These are phyloP conservation scores for Adiantum capillusveneris DNA, from an alignment of 75 land plant genomes.

Conservation along the genomic window DNA sequence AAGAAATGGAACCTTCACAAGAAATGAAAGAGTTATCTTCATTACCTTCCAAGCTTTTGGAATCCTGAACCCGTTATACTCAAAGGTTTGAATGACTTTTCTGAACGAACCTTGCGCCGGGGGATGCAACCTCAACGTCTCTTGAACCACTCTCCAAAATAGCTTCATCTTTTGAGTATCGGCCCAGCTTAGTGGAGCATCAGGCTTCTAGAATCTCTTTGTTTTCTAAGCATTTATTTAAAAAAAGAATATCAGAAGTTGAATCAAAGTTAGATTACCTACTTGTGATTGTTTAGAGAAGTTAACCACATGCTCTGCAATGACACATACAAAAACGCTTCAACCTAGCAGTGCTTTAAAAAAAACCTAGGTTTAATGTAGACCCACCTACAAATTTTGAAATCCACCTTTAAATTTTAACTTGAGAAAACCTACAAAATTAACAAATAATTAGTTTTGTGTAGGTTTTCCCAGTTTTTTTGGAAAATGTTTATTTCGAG, in stretches of 20 bases:
- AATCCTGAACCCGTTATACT: constrained; percentile 14
- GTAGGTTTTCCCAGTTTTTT: not conserved
- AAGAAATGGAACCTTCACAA: not conserved
- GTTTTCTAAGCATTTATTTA: too few species aligned
- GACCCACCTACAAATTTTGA: too few species aligned
- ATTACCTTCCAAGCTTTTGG: constrained; percentile 36
- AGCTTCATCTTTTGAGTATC: constrained; percentile 16
- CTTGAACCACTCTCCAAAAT: constrained; percentile 25
- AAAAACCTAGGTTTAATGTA: too few species aligned
- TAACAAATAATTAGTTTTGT: too few species aligned
- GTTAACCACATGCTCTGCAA: too few species aligned
- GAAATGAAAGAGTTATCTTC: not conserved
- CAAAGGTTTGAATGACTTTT: constrained; percentile 17
- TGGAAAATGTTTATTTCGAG: not conserved
- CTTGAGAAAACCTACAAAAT: too few species aligned
- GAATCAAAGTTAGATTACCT: too few species aligned
- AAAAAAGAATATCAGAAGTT: too few species aligned
- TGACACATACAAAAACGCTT: not conserved
- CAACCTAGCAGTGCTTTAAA: too few species aligned
- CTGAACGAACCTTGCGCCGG: constrained; percentile 45
- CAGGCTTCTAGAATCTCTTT: too few species aligned
- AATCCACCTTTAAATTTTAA: too few species aligned
- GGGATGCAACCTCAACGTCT: constrained; percentile 31
- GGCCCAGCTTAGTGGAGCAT: constrained; percentile 11
- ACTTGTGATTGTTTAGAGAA: too few species aligned